Conservation (phyloP, 2,329 filamentous ascomycete genomes). For the Diaporthe capsici region DNA sequence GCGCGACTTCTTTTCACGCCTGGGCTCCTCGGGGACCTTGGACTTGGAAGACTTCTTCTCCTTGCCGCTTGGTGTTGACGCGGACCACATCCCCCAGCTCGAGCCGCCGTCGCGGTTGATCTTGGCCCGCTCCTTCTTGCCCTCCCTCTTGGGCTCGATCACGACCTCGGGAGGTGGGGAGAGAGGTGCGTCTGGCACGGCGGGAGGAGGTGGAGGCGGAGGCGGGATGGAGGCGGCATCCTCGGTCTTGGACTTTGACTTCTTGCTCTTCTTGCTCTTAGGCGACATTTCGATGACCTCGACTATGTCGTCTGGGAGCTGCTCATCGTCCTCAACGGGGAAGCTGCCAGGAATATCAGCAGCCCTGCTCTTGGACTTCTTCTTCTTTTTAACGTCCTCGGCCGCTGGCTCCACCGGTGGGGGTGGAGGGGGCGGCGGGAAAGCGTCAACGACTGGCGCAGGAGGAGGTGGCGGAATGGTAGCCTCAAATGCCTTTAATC, state of each 20-base stretch:
- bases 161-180: constrained; percentile 66
- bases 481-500: constrained; percentile 69
- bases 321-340: constrained; percentile 63
- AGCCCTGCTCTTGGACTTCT: constrained; percentile 52
- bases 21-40: constrained; percentile 72
- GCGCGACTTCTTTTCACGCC: constrained; percentile 59
- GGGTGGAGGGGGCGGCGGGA: constrained; percentile 56
- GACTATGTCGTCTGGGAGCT: constrained; percentile 55
- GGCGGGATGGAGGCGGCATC: constrained; percentile 4
- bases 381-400: constrained; percentile 57
- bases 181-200: constrained; percentile 62
- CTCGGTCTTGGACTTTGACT: constrained; percentile 45
- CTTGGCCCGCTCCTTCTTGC: constrained; percentile 83
- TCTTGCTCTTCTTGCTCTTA: constrained; percentile 52
- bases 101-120: constrained; percentile 76
- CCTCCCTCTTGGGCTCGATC: constrained; percentile 59
- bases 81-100: constrained; percentile 84
- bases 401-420: constrained; percentile 47
- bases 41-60: constrained; percentile 75
- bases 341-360: constrained; percentile 70
- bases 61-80: constrained; percentile 60
- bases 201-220: constrained; percentile 48
- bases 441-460: constrained; percentile 21
- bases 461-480: constrained; percentile 53
- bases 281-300: constrained; percentile 66